Conservation (phyloP, 2,329 filamentous ascomycete genomes). For the Botrytis aclada region DNA sequence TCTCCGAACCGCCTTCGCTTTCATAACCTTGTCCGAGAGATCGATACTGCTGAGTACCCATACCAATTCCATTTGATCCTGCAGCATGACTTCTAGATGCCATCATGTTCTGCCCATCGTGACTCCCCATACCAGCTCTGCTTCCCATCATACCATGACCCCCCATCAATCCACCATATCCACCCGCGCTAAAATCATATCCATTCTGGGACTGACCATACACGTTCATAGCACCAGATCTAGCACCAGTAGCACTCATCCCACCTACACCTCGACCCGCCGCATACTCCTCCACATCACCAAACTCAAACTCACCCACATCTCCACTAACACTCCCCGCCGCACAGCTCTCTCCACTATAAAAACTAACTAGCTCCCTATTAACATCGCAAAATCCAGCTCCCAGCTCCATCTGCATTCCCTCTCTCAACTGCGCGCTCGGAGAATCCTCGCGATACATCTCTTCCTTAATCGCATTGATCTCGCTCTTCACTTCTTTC, state of each 20-base stretch:
- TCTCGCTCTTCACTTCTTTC: conserved; percentile 1
- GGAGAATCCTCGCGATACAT: neutral
- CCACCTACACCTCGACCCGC: neutral
- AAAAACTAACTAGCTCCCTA: conserved; percentile 1
- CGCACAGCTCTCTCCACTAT: neutral
- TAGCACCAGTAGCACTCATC: neutral
- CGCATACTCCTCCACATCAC: neutral
- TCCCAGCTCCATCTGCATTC: neutral
- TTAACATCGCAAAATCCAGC: conserved; percentile 5
- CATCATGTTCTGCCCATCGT: neutral
- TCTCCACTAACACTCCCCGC: neutral
- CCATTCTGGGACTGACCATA: neutral
- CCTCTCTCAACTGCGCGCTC: neutral
- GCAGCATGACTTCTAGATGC: neutral
- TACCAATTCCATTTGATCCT: neutral
- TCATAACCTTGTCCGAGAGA: conserved; percentile 4
- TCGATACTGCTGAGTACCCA: neutral
- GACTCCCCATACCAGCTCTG: neutral
- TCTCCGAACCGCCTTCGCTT: conserved; percentile 24
- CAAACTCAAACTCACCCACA: neutral
- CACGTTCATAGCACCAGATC: neutral
- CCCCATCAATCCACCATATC: neutral
- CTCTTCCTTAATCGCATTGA: neutral
- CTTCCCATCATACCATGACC: conserved; percentile 1
- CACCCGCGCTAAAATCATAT: neutral